Evolutionary conservation across 805 yeast species (phyloP).

Genomic region (Myxozyma kluyveri): DNA sequence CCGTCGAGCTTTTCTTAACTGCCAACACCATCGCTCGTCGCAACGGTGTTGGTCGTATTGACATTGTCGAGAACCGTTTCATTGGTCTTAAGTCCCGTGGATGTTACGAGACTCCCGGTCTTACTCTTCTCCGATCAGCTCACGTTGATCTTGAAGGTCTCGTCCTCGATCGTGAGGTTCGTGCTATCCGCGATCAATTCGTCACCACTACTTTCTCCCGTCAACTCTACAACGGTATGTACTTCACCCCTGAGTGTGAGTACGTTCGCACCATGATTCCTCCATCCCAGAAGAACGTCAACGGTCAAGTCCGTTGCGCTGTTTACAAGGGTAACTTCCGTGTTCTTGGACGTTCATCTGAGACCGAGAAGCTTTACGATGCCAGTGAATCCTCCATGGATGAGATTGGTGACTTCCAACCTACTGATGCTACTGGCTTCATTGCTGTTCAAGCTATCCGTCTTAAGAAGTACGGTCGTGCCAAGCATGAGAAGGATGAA

Average conservation of each 20-base stretch:
- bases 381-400: slow-evolving; percentile 99
- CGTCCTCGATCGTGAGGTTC: slow-evolving; percentile 94
- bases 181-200: slow-evolving; percentile 93
- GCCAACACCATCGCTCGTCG: slow-evolving; percentile 97
- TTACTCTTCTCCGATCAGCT: slow-evolving; percentile 87
- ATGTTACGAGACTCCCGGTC: slow-evolving; percentile 99
- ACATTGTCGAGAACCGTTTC: slow-evolving; percentile 98
- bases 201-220: slow-evolving; percentile 91
- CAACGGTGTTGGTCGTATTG: slow-evolving; percentile 99
- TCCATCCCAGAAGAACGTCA: slow-evolving; percentile 92
- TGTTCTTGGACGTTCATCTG: slow-evolving; percentile 90
- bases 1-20: slow-evolving; percentile 86
- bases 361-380: slow-evolving; percentile 94
- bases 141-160: slow-evolving; percentile 97
- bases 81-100: slow-evolving; percentile 99
- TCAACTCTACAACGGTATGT: slow-evolving; percentile 92
- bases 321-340: slow-evolving; percentile 85
- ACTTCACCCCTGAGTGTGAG: slow-evolving; percentile 98
- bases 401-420: slow-evolving; percentile 96
- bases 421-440: slow-evolving; percentile 95
- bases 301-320: slow-evolving; percentile 92
- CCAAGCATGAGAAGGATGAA: slow-evolving; percentile 78
- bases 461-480: slow-evolving; percentile 96
- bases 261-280: slow-evolving; percentile 88
- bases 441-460: slow-evolving; percentile 97